Percentiles rank a stretch among this genome's conserved stretches.
Conservation (phyloP, 306 rosid species). For the Vigna trinervia region DNA sequence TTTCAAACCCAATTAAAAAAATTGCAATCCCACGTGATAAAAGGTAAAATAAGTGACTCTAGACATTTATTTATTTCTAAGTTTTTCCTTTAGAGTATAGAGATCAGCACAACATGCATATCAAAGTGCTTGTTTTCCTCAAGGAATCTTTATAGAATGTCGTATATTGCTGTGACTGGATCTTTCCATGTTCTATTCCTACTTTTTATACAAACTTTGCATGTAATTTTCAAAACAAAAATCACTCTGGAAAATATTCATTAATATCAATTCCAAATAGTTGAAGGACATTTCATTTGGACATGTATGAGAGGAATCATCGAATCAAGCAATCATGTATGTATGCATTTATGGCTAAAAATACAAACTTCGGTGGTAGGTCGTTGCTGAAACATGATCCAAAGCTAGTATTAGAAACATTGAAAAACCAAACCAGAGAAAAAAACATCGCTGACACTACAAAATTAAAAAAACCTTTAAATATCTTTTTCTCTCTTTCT, state of each 20-base stretch:
- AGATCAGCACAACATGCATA: not conserved
- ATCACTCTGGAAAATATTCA: not conserved
- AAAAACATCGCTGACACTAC: not conserved
- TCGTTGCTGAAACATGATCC: not conserved
- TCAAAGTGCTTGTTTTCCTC: constrained; percentile 34
- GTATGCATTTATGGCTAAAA: not conserved
- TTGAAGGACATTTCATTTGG: not conserved
- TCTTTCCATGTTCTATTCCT: constrained; percentile 23
- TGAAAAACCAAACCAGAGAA: not conserved
- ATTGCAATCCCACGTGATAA: constrained; percentile 53
- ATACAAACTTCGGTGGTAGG: not conserved
- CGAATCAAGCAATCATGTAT: not conserved
- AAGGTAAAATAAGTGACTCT: constrained; percentile 20
- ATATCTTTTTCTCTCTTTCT: not conserved
- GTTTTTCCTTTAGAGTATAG: constrained; percentile 1
- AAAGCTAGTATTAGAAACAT: not conserved
- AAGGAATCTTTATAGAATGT: constrained; percentile 42
- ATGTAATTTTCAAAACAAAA: not conserved
- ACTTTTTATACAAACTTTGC: constrained; percentile 1
- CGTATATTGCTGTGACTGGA: constrained; percentile 24
- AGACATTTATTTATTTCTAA: not conserved
- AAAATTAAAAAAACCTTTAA: not conserved
- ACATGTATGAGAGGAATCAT: not conserved
- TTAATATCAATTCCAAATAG: not conserved
- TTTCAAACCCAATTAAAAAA: constrained; percentile 17